Percentiles rank a stretch among this genome's conserved stretches.
Conservation (phyloP, 768 basidiomycete species). For the Hygrophoropsis aurantiaca region DNA sequence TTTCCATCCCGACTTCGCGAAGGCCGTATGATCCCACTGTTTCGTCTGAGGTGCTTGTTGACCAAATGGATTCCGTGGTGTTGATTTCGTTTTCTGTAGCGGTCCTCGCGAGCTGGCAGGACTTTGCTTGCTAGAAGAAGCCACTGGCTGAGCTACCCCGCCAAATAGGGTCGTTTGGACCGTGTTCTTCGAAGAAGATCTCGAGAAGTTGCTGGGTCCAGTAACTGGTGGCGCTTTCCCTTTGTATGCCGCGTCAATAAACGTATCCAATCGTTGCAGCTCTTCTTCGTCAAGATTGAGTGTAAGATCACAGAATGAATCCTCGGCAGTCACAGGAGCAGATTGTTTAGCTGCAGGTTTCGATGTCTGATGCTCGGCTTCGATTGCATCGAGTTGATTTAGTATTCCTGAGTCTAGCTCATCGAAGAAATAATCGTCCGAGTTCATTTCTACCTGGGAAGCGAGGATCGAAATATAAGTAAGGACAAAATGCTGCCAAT, state of each 20-base stretch:
- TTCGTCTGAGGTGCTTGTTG: slow-evolving; percentile 68
- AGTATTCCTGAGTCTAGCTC: slow-evolving; percentile 62
- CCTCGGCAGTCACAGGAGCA: slow-evolving; percentile 30
- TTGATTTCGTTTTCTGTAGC: slow-evolving; percentile 44
- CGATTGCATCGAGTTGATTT: slow-evolving; percentile 66
- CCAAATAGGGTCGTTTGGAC: slow-evolving; percentile 70
- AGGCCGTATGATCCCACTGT: slow-evolving; percentile 88
- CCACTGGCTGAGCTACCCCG: slow-evolving; percentile 41
- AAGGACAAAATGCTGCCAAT: neutral
- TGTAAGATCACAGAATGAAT: slow-evolving; percentile 50
- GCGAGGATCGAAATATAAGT: neutral
- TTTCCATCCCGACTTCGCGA: slow-evolving; percentile 76
- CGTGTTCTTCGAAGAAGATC: slow-evolving; percentile 35
- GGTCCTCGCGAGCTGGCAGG: slow-evolving; percentile 31
- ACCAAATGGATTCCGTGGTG: slow-evolving; percentile 42
- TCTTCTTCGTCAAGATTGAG: slow-evolving; percentile 59
- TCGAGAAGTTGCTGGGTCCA: slow-evolving; percentile 29
- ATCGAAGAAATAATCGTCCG: slow-evolving; percentile 73
- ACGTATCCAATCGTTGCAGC: slow-evolving; percentile 51
- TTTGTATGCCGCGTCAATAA: slow-evolving; percentile 49
- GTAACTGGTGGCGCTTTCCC: slow-evolving; percentile 40
- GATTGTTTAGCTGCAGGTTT: slow-evolving; percentile 12
- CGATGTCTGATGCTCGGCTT: slow-evolving; percentile 49
- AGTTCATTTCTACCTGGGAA: slow-evolving; percentile 53
- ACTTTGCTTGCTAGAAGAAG: slow-evolving; percentile 29